Conservation (phyloP, 2,329 filamentous ascomycete species). For the Cercospora sesami region DNA sequence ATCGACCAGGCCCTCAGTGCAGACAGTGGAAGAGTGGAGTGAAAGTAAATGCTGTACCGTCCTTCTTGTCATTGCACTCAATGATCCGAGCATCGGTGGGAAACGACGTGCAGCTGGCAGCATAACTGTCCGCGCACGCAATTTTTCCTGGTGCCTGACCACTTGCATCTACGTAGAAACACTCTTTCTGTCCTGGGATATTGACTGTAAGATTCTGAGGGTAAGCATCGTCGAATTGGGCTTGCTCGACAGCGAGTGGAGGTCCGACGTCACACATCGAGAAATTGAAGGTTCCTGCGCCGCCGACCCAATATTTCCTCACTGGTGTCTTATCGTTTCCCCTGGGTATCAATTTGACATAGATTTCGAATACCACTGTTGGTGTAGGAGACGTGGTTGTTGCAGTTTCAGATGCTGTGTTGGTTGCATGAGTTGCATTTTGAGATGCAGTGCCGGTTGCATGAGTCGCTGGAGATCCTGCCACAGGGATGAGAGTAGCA, state of each 20-base stretch:
- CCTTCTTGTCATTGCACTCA: not conserved
- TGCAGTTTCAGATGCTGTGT: too few species aligned
- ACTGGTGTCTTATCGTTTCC: not conserved
- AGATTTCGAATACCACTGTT: not conserved
- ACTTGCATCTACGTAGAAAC: not conserved
- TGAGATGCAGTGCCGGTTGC: not conserved
- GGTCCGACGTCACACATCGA: not conserved
- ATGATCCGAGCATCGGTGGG: not conserved
- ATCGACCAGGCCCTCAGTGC: not conserved
- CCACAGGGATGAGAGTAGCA: not conserved
- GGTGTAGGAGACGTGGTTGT: not conserved
- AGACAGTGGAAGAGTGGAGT: not conserved
- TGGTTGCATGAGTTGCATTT: too few species aligned
- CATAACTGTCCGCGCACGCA: not conserved
- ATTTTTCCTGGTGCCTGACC: not conserved
- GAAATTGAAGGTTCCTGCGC: not conserved
- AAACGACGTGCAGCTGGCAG: not conserved
- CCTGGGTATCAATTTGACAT: not conserved
- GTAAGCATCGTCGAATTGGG: not conserved
- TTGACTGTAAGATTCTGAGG: not conserved
- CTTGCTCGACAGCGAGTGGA: not conserved
- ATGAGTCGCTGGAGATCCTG: not conserved
- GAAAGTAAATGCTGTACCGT: not conserved
- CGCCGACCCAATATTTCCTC: not conserved
- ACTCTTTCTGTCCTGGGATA: not conserved